Evolutionary conservation across 2,329 filamentous ascomycete genomes (phyloP).

Genomic region (Monilinia fructicola): DNA sequence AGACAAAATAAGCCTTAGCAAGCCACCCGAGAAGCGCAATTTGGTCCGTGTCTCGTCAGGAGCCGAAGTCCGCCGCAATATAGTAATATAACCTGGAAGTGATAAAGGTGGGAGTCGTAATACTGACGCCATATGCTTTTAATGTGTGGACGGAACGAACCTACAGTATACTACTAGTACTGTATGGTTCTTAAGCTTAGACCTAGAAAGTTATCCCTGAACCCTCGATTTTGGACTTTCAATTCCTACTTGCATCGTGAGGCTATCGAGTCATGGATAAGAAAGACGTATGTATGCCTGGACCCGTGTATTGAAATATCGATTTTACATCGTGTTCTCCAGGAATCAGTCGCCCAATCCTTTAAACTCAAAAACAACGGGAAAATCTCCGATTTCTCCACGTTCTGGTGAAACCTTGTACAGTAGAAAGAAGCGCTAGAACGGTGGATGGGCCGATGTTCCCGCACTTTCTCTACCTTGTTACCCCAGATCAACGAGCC

Average conservation of each 20-base stretch:
- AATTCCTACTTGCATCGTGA: slow-evolving; percentile 8
- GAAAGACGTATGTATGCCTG: background rate
- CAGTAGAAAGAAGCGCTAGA: slow-evolving; percentile 13
- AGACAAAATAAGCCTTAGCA: slow-evolving; percentile 16
- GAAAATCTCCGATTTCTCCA: slow-evolving; percentile 16
- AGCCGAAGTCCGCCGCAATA: slow-evolving; percentile 16
- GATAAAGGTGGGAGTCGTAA: slow-evolving; percentile 2
- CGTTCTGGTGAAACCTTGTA: slow-evolving; percentile 19
- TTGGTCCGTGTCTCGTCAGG: slow-evolving; percentile 17
- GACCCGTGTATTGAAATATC: slow-evolving; percentile 12
- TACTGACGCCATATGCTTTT: slow-evolving; percentile 10
- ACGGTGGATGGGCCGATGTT: slow-evolving; percentile 24
- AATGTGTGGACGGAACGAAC: background rate
- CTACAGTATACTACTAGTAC: no score
- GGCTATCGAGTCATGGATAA: slow-evolving; percentile 5
- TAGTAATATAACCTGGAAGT: no score
- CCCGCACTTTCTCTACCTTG: slow-evolving; percentile 12
- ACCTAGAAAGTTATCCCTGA: background rate
- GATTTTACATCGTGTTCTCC: background rate
- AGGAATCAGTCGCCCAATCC: background rate
- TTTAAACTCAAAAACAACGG: background rate
- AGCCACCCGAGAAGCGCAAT: slow-evolving; percentile 25
- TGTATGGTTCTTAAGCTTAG: background rate
- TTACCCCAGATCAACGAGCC: slow-evolving; percentile 24
- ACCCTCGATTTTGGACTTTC: background rate